Evolutionary conservation across 768 basidiomycete genomes (phyloP).

Genomic region (Sistotremastrum suecicum): DNA sequence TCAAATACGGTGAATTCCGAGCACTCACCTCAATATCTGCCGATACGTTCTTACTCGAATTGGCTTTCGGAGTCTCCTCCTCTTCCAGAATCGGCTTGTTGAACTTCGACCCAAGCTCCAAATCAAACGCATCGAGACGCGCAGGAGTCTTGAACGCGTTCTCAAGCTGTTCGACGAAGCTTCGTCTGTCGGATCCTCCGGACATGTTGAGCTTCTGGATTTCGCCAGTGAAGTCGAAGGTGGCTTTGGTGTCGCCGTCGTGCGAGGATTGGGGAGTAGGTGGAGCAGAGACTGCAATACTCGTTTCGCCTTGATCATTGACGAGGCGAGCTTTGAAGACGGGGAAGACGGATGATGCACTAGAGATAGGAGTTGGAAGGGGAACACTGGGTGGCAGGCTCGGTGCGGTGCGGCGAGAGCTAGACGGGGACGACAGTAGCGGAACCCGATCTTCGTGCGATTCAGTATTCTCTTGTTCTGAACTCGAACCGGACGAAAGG

Average conservation of each 20-base stretch:
- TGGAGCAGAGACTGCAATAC: constrained; percentile 4
- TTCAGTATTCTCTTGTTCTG: constrained; percentile 15
- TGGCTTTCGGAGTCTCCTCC: background rate
- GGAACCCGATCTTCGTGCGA: constrained; percentile 22
- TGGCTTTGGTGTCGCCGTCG: constrained; percentile 60
- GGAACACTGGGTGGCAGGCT: constrained; percentile 29
- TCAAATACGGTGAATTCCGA: too few relatives aligned
- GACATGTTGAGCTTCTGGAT: constrained; percentile 54
- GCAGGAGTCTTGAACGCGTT: constrained; percentile 68
- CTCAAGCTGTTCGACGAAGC: constrained; percentile 76
- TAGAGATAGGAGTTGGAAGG: constrained; percentile 18
- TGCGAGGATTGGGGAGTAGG: constrained; percentile 20
- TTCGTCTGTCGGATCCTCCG: constrained; percentile 50
- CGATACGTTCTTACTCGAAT: too few relatives aligned
- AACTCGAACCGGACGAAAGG: constrained; percentile 22
- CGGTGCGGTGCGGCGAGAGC: constrained; percentile 19
- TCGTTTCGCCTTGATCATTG: constrained; percentile 28
- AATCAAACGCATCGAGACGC: constrained; percentile 42
- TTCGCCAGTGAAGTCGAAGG: constrained; percentile 78
- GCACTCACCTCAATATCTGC: too few relatives aligned
- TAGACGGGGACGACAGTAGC: background rate
- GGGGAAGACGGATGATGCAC: constrained; percentile 13
- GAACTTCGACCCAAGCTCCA: constrained; percentile 4
- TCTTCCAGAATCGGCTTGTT: constrained; percentile 14
- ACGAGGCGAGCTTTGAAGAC: constrained; percentile 31